Evolutionary conservation across 768 basidiomycete genomes (phyloP).

Genomic region (Crepidotus variabilis): DNA sequence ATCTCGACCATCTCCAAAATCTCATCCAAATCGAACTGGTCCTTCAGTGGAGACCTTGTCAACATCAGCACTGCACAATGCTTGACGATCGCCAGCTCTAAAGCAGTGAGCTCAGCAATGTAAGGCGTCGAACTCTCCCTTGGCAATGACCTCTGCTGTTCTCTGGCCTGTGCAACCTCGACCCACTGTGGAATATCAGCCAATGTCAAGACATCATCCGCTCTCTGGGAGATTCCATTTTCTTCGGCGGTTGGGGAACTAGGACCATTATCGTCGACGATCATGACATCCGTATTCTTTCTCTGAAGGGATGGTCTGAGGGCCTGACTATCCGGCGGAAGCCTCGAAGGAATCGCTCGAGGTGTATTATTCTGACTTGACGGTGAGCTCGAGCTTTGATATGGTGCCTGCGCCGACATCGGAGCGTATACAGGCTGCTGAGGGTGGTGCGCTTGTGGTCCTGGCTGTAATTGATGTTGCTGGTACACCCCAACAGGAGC

Average conservation of each 20-base stretch:
- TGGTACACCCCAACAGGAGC: not conserved
- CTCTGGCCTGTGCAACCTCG: conserved; percentile 86
- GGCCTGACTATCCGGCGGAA: conserved; percentile 38
- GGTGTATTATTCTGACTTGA: conserved; percentile 22
- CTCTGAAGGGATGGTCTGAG: conserved; percentile 69
- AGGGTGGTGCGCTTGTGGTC: conserved; percentile 20
- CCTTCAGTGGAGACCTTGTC: conserved; percentile 71
- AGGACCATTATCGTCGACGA: conserved; percentile 77
- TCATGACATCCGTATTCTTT: conserved; percentile 84
- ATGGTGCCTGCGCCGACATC: conserved; percentile 21
- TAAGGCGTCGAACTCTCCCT: conserved; percentile 75
- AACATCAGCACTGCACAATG: conserved; percentile 85
- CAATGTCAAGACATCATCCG: conserved; percentile 85
- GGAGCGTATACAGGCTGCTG: conserved; percentile 9
- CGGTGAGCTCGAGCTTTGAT: conserved; percentile 19
- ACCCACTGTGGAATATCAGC: conserved; percentile 93
- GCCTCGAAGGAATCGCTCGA: conserved; percentile 35
- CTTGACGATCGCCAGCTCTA: conserved; percentile 89
- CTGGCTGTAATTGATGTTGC: not conserved
- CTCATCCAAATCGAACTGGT: conserved; percentile 89
- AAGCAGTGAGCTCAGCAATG: conserved; percentile 76
- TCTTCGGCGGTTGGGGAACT: conserved; percentile 63
- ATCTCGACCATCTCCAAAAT: conserved; percentile 87
- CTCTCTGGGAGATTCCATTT: conserved; percentile 27
- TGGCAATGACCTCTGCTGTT: conserved; percentile 82